phyloP scores from a whole-genome alignment of 176 grass and related monocot species.

The Alopecurus myosuroides region DNA sequence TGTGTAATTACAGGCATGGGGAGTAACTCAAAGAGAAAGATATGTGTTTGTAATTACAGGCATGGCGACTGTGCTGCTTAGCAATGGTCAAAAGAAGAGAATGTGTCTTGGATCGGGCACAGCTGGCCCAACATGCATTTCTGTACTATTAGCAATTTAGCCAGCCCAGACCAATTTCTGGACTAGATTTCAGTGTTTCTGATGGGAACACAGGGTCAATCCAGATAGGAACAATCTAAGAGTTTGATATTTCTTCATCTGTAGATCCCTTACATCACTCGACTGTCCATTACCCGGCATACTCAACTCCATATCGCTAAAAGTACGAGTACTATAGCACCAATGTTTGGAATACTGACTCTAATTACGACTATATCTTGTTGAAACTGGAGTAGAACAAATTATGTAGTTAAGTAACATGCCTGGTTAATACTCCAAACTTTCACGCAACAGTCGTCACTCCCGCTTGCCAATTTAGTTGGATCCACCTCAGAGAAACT shows the following conservation, averaged over 20 bases:
- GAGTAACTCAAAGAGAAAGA: neutral
- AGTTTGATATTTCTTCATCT: neutral
- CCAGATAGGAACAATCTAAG: neutral
- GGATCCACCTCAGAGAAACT: slow-evolving; percentile 92
- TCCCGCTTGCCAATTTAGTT: slow-evolving; percentile 85
- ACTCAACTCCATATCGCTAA: neutral
- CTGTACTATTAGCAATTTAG: neutral
- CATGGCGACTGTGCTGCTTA: neutral
- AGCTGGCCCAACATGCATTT: neutral
- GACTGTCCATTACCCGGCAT: neutral
- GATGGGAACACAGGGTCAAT: neutral
- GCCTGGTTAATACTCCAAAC: slow-evolving; percentile 93
- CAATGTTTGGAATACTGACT: neutral
- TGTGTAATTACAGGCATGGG: neutral
- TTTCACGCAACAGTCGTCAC: slow-evolving; percentile 92
- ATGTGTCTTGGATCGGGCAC: neutral
- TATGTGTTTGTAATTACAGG: neutral
- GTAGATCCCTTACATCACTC: neutral
- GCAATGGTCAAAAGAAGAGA: neutral
- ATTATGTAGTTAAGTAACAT: slow-evolving; percentile 39
- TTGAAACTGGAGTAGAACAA: slow-evolving; percentile 1
- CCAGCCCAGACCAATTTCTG: neutral
- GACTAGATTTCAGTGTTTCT: neutral
- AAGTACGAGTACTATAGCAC: neutral
- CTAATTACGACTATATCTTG: slow-evolving; percentile 2